Percentiles rank a stretch among this genome's conserved stretches.
Conservation (phyloP, 148 eudicot species). For the Diospyros kaki region DNA sequence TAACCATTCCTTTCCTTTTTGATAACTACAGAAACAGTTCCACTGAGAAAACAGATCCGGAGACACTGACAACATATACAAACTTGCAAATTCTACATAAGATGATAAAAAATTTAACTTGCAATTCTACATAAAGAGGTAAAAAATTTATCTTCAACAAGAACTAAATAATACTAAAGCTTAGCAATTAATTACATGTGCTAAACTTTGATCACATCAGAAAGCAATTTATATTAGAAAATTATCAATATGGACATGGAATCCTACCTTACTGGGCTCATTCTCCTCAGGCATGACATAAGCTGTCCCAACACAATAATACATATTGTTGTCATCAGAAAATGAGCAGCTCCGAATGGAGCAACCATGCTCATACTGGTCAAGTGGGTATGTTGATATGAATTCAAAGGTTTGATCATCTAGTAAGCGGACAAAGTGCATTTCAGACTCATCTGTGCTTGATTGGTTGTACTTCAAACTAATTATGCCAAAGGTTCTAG, state of each 20-base stretch:
- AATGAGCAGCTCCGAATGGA: slow-evolving; percentile 93
- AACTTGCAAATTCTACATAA: no score
- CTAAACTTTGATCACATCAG: neutral
- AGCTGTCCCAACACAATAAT: slow-evolving; percentile 96
- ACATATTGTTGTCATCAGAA: slow-evolving; percentile 81
- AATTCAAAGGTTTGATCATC: slow-evolving; percentile 95
- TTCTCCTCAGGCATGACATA: slow-evolving; percentile 92
- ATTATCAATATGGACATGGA: neutral
- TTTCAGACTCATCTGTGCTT: slow-evolving; percentile 74
- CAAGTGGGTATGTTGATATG: slow-evolving; percentile 80
- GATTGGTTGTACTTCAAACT: slow-evolving; percentile 80
- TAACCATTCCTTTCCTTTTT: no score
- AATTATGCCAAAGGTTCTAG: slow-evolving; percentile 80
- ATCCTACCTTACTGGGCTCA: slow-evolving; percentile 79
- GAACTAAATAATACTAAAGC: no score
- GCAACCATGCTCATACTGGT: slow-evolving; percentile 87
- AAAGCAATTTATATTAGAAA: neutral
- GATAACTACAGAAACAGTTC: no score
- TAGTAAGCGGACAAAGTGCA: slow-evolving; percentile 83
- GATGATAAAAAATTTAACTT: no score
- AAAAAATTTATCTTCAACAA: no score
- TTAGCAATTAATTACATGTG: neutral
- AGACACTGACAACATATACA: no score
- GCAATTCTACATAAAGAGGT: no score
- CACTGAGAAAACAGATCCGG: no score